Evolutionary conservation across 805 yeast genomes (phyloP), one percentile per base, ranked within the genome.

Genomic region (Komagataella populi): DNA sequence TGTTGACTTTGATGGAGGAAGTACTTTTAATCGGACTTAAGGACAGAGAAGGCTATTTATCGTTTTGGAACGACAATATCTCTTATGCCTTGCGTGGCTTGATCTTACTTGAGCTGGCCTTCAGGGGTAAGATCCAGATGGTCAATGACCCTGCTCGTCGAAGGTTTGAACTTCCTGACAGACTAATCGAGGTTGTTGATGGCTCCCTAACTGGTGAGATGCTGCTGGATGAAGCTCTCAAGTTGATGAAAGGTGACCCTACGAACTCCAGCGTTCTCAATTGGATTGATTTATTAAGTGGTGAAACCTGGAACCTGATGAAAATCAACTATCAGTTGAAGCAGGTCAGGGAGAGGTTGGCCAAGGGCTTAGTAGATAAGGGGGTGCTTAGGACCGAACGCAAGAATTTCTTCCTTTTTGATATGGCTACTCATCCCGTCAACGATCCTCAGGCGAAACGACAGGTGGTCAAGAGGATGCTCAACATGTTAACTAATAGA

Each of bases 351-450:
- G 99, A 93, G 69, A 77, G 99, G 59, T 74, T 93, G 56, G 95
- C 96, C 51, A 93, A 93, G 68, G 99, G 99, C 0, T 74, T 93
- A 50, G 99, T 95, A 44, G 99, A 93, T 67, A 93, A 93, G 70
- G 98, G 99, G 20, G 83, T 93, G 48, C 76, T 95, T 61, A 83
- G 96, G 70, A 93, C 99, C 6, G 99, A 93, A 68, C 81, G 95
- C 66, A 88, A 90, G 65, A 93, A 88, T 70, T 93, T 93, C 64
- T 80, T 93, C 61, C 71, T 93, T 51, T 93, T 93, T 60, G 99
- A 93, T 67, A 93, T 93, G 97, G 96, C 99, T 30, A 93, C 99
- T 6, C 99, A 95, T 67, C 99, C 99, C 6, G 79, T 93, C 12
- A 84, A 90, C 36, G 99, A 93, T 66, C 76, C 84, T 47, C 71